Evolutionary conservation across 2,329 filamentous ascomycete species (phyloP), one percentile per base, ranked within the genome.

Genomic region (Cercospora nicotianae): DNA sequence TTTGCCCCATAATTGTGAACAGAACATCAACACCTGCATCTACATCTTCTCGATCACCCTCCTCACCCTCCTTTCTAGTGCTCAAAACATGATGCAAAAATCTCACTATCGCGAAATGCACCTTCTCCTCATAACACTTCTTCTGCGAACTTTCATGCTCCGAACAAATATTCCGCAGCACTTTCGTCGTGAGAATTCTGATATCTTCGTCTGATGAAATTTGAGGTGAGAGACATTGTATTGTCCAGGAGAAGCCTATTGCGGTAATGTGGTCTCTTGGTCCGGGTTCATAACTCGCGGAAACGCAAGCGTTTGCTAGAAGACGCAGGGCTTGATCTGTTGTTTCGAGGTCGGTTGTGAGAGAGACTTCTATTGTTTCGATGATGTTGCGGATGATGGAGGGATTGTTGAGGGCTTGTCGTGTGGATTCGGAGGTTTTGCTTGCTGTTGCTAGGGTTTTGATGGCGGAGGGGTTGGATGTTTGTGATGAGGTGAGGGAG

Each of bases 141-240:
- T 71, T 71, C 39, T 75, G 74, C 8, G 73, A 70, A 23, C 66
- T 45, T 45, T 75, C 74, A 30, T 72, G 72, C 5, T 73, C 81
- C 20, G 79, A 79, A 70, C 80, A 81, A 16, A 83, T 77, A 67
- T 83, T 83, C 72, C 80, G 79, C 12, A 83, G 71, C 1, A 82
- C 81, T 45, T 78, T 80, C 33, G 80, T 72, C 57, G 79, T 75
- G 9, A 75, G 57, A 23, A 67, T 55, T 45, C 59, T 31, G 9
- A 70, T 48, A 39, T 67, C 16, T 1, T 65, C 26, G 45, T 72
- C 59, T 6, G 60, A 57, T 26, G 55, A 59, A 20, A 5, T 16
- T 3, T 36, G 28, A 4, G 55, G n/a, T 1, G 31, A 33, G 12
- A 75, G 62, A 60, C 70, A 74, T 33, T 65, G 53, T 1, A 45